These are phyloP conservation scores for Cladophialophora bantiana DNA, from an alignment of 2,329 filamentous ascomycete genomes.

Conservation along the genomic window DNA sequence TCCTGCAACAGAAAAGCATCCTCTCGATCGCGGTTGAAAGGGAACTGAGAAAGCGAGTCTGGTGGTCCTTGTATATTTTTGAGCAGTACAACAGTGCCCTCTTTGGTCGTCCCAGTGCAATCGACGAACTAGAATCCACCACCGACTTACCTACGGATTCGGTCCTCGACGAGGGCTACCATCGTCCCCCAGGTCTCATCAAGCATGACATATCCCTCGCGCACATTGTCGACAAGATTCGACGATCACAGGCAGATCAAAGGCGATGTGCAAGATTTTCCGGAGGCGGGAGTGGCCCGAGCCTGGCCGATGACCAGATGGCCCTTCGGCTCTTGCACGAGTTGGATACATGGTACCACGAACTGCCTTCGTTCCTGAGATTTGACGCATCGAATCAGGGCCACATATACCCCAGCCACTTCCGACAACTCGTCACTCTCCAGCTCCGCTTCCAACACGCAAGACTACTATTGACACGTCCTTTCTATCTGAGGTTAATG, in stretches of 20 bases:
- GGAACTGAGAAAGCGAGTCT: not conserved
- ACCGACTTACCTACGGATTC: not conserved
- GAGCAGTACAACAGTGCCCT: constrained; percentile 1
- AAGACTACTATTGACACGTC: not conserved
- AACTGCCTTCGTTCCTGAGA: not conserved
- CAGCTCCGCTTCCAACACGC: not conserved
- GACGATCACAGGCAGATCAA: not conserved
- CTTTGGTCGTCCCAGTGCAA: not conserved
- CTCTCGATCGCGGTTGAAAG: not conserved
- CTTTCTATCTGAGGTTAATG: not conserved
- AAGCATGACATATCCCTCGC: not conserved
- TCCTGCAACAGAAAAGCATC: not conserved
- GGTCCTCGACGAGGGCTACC: not conserved
- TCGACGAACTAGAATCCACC: not conserved
- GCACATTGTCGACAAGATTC: not conserved
- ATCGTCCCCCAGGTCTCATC: not conserved
- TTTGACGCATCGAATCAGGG: not conserved
- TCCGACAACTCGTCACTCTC: not conserved
- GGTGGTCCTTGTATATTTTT: not conserved
- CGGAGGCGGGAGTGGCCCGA: not conserved
- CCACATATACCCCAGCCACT: not conserved
- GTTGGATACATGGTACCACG: not conserved
- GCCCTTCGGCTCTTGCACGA: not conserved
- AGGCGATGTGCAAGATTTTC: not conserved
- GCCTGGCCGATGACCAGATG: not conserved